Base-by-base conservation (phyloP, 2,329 filamentous ascomycete genomes). In the Capronia americana region DNA sequence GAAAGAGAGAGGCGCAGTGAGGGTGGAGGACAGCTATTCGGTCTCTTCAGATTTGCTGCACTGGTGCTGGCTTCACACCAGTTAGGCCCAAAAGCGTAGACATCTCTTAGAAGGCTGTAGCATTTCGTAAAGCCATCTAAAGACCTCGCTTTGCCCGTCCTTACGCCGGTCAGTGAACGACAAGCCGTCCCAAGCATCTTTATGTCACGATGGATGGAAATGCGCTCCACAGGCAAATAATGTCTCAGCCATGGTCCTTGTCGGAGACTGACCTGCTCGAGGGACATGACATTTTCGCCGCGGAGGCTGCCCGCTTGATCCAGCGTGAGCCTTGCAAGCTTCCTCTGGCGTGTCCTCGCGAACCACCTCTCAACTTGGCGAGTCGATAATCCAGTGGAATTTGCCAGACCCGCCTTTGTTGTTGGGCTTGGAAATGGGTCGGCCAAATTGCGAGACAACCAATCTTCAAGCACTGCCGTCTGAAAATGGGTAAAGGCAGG, bases 271-370 rank as follows among this genome's bases (percentile, higher is more conserved):
- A 8, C 14, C 38, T 44, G 38, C n/a, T 12, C 20, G 48, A 20
- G n/a, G 5, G 48, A 7, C 48, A 53, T 28, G 48, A 26, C 48
- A 8, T 24, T 7, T 24, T 28, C 23, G 48, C 23, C 48, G 14
- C 23, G 2, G 26, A 28, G 8, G 20, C 48, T 53, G 48, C 26
- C 26, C 10, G 48, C 48, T 53, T 26, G 17, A 26, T 53, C 26
- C 53, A 23, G n/a, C 24, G 11, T 20, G 28, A 55, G 24, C 14
- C 53, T 30, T 20, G 8, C n/a, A 14, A 55, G 53, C 17, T 55
- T 55, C 28, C 53, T 55, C n/a, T 55, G 53, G 17, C 53, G 53
- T 55, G 53, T 55, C 53, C 53, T 55, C 28, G 53, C 53, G 28
- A 55, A 55, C 53, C 53, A 55, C 17, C 26, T 24, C 24, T 55